phyloP scores from a whole-genome alignment of 1,284 basidiomycete genomes.

The Phellopilus nigrolimitatus region DNA sequence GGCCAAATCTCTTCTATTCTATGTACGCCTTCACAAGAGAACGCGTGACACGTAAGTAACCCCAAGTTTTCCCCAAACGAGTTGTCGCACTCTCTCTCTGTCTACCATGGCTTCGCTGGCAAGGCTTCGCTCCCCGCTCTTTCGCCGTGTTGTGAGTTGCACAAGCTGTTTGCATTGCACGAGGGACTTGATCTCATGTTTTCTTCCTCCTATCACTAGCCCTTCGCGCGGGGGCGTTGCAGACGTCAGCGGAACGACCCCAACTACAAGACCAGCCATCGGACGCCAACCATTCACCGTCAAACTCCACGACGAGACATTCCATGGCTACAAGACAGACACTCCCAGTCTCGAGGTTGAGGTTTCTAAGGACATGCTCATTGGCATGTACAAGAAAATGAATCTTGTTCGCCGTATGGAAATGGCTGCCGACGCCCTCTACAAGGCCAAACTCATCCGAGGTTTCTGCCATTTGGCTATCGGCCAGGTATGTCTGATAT shows the following conservation, averaged over 20 bases:
- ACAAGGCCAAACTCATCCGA: constrained; percentile 91
- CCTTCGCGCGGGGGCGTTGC: constrained; percentile 52
- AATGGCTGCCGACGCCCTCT: constrained; percentile 90
- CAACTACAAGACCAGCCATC: constrained; percentile 49
- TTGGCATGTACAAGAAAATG: constrained; percentile 93
- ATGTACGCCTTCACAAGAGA: too few relatives aligned
- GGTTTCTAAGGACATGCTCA: constrained; percentile 80
- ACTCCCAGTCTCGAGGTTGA: constrained; percentile 76
- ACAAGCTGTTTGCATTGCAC: not conserved
- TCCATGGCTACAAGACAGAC: constrained; percentile 80
- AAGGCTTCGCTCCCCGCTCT: constrained; percentile 32
- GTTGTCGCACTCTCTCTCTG: constrained; percentile 1
- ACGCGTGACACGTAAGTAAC: too few relatives aligned
- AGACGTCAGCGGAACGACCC: constrained; percentile 68
- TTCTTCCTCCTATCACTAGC: constrained; percentile 2
- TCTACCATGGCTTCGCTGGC: constrained; percentile 33
- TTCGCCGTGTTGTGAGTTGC: constrained; percentile 34
- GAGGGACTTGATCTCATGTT: not conserved
- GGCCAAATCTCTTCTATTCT: too few relatives aligned
- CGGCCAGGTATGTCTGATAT: constrained; percentile 69
- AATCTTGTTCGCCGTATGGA: constrained; percentile 94
- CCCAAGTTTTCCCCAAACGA: constrained; percentile 7
- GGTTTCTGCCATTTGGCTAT: constrained; percentile 99
- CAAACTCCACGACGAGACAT: constrained; percentile 87
- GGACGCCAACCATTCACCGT: constrained; percentile 69